Evolutionary conservation across 2,329 filamentous ascomycete species (phyloP).

Genomic region (Cryphonectria naterciae): DNA sequence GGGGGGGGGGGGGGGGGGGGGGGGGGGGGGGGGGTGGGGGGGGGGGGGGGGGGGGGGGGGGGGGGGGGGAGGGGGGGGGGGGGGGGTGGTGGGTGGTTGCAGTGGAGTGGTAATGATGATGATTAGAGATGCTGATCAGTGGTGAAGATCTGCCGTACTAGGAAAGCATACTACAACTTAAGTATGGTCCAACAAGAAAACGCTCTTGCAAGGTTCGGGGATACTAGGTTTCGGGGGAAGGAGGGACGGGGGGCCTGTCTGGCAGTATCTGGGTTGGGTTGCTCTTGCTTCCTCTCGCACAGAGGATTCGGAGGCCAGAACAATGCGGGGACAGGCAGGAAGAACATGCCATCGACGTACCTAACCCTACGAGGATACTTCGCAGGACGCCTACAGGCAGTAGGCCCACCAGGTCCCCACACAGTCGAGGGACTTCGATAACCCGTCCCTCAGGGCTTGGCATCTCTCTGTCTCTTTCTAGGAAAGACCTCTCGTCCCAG

Average conservation of each 20-base stretch:
- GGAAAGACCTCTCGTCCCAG: neutral
- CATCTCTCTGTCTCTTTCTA: neutral
- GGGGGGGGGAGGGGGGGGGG: too few species aligned
- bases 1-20: too few species aligned
- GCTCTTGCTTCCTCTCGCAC: neutral
- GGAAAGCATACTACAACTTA: neutral
- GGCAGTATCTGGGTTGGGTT: neutral
- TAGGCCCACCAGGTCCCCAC: neutral
- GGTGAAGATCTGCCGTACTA: neutral
- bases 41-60: too few species aligned
- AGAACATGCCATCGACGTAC: neutral
- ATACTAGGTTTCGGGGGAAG: neutral
- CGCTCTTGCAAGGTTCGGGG: neutral
- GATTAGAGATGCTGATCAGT: neutral
- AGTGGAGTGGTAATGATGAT: neutral
- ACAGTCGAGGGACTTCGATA: neutral
- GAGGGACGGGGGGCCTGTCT: neutral
- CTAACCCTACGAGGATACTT: neutral
- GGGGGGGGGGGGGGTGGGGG: too few species aligned
- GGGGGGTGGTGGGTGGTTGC: neutral
- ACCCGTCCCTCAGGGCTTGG: neutral
- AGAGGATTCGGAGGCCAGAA: constrained; percentile 12
- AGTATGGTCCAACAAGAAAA: neutral
- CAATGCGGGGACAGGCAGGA: neutral
- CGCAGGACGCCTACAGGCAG: neutral